Base-by-base conservation (phyloP, 495 filamentous ascomycete species). In the Lichenothelia convexa region DNA sequence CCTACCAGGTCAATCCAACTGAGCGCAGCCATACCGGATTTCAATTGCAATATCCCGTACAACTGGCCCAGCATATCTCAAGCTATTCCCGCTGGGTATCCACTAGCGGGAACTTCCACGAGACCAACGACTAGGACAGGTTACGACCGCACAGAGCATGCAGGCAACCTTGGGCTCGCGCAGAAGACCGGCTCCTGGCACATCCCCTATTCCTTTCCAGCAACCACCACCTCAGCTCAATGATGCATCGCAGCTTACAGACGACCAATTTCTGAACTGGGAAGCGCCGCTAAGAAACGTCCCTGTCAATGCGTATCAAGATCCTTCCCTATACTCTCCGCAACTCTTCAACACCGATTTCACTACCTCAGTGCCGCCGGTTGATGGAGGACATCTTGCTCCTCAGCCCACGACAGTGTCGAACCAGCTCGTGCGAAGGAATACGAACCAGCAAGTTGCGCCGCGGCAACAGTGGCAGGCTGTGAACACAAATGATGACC, bases 111-210 rank as follows among this genome's bases (percentile, higher is more conserved):
- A n/a, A n/a, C n/a, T n/a, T n/a, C n/a, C n/a, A n/a, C n/a, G n/a
- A n/a, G n/a, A n/a, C n/a, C n/a, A n/a, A n/a, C n/a, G n/a, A n/a
- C n/a, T n/a, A n/a, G n/a, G n/a, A n/a, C n/a, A n/a, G n/a, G n/a
- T n/a, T n/a, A n/a, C n/a, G n/a, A n/a, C n/a, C n/a, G n/a, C n/a
- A n/a, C n/a, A n/a, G n/a, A n/a, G n/a, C n/a, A n/a, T n/a, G n/a
- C n/a, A n/a, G n/a, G n/a, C n/a, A n/a, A n/a, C n/a, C n/a, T n/a
- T n/a, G n/a, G n/a, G n/a, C n/a, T n/a, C n/a, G n/a, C n/a, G n/a
- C n/a, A n/a, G n/a, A n/a, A n/a, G n/a, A n/a, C n/a, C 79, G 41
- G 78, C 79, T 21, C 75, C 80, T 30, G 81, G 80, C 46, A 55
- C 76, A 26, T 63, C 67, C 1, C 73, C 78, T 4, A 61, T 66